Percentiles rank a stretch among this genome's conserved stretches.
These are phyloP conservation scores for Hysterium pulicare DNA, from an alignment of 2,329 filamentous ascomycete species.

Conservation along the genomic window DNA sequence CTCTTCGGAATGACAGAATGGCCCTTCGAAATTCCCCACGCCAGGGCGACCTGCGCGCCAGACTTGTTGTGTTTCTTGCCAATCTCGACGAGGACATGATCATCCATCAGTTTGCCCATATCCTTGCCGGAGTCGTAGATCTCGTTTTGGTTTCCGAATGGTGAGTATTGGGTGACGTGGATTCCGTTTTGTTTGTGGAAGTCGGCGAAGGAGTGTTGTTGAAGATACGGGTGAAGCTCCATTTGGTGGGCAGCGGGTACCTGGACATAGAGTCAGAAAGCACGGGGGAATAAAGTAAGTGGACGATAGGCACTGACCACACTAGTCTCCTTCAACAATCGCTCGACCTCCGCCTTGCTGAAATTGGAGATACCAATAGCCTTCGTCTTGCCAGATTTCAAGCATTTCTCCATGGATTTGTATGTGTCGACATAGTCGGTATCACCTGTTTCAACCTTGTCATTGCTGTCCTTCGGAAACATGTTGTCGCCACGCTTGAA, in stretches of 20 bases:
- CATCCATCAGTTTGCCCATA: slow-evolving; percentile 49
- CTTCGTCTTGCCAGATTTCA: slow-evolving; percentile 15
- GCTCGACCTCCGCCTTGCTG: slow-evolving; percentile 47
- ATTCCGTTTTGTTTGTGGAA: slow-evolving; percentile 51
- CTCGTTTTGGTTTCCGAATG: slow-evolving; percentile 17
- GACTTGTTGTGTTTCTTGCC: slow-evolving; percentile 52
- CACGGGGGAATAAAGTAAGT: no score
- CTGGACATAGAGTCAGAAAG: slow-evolving; percentile 4
- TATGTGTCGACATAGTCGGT: slow-evolving; percentile 53
- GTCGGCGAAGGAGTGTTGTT: slow-evolving; percentile 47
- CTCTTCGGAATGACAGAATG: slow-evolving; percentile 54
- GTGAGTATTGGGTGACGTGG: slow-evolving; percentile 54
- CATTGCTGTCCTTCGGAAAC: slow-evolving; percentile 51
- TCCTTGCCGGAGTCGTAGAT: slow-evolving; percentile 6
- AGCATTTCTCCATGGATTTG: slow-evolving; percentile 47
- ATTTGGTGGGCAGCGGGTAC: slow-evolving; percentile 50
- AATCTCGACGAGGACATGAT: slow-evolving; percentile 48
- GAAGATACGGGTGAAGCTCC: slow-evolving; percentile 54
- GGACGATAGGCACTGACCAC: slow-evolving; percentile 33
- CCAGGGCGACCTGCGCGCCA: slow-evolving; percentile 51
- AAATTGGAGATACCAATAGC: slow-evolving; percentile 56
- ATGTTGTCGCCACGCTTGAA: slow-evolving; percentile 49
- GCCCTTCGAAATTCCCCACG: slow-evolving; percentile 53
- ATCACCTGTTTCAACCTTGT: slow-evolving; percentile 41
- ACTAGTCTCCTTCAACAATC: slow-evolving; percentile 42